Conservation (phyloP, 148 eudicot species). For the Fagopyrum esculentum region DNA sequence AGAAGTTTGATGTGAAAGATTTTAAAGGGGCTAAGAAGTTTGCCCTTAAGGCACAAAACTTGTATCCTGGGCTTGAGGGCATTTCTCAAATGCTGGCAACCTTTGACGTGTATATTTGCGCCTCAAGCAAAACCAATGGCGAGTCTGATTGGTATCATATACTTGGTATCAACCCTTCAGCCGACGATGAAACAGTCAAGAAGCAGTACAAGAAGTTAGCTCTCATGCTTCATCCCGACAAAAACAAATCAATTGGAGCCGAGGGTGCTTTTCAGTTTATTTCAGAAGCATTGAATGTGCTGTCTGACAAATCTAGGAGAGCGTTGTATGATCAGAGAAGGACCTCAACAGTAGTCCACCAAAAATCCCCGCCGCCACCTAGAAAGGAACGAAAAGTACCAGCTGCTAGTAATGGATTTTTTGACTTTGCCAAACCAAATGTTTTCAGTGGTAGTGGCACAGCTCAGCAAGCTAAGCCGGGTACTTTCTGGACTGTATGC, state of each 20-base stretch:
- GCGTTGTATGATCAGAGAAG: conserved; percentile 56
- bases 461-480: conserved; percentile 27
- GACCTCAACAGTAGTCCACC: conserved; percentile 18
- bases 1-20: conserved; percentile 57
- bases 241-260: conserved; percentile 76
- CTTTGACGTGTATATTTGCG: conserved; percentile 49
- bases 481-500: conserved; percentile 81
- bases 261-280: conserved; percentile 80
- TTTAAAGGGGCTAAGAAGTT: conserved; percentile 61
- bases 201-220: conserved; percentile 76
- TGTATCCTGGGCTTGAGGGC: conserved; percentile 76
- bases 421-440: conserved; percentile 44
- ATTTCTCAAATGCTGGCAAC: conserved; percentile 67
- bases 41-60: conserved; percentile 56
- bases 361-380: conserved; percentile 17
- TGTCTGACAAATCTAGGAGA: conserved; percentile 59
- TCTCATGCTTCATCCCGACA: conserved; percentile 87
- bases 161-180: conserved; percentile 57
- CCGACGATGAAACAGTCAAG: conserved; percentile 58
- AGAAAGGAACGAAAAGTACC: conserved; percentile 20
- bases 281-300: conserved; percentile 72
- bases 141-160: conserved; percentile 65
- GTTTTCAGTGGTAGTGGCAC: conserved; percentile 29
- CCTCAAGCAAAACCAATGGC: conserved; percentile 47
- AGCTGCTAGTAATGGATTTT: conserved; percentile 43